Base-by-base conservation (phyloP, 2,329 filamentous ascomycete genomes). In the Scedosporium minutisporum region DNA sequence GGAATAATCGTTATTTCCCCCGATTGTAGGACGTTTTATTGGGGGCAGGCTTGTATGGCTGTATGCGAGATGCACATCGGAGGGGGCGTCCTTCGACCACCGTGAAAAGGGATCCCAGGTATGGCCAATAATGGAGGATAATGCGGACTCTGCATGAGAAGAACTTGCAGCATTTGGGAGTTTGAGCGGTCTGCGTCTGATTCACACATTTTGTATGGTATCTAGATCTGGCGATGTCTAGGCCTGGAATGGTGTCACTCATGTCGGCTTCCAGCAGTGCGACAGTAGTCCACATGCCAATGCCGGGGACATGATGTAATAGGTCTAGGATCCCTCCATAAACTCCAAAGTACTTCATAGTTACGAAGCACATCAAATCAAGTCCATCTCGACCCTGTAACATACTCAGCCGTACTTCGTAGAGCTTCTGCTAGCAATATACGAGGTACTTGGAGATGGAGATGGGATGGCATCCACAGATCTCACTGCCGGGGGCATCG, bases 51-150 rank as follows among this genome's bases (percentile, higher is more conserved):
- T 27, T 14, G 51, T 55, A 16, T 27, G 12, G 23, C 44, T 38
- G 59, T 51, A 61, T 38, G 59, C 23, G 44, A 61, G 25, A 61
- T 61, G 59, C 33, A 53, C 25, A 61, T 61, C 25, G 38, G 42
- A 61, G 42, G 48, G 44, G n/a, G 27, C 27, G 23, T 58, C 59
- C 25, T 53, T 51, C 12, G 23, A 51, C 18, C 16, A n/a, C 23
- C 38, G 33, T 10, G 33, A n/a, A 27, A 60, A 44, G 18, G 58
- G 59, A 29, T 41, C 57, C 27, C 25, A 53, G 42, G 25, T 33
- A 33, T 10, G 59, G n/a, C 59, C 59, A 61, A 61, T 61, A 46
- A 61, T 53, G 59, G 59, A 12, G 23, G 44, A 29, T 25, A 33
- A 46, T 25, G 58, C 38, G 18, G n/a, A 33, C 44, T 14, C 44